Base-by-base conservation (phyloP, 176 grass and related monocot species). In the Phoenix roebelenii region DNA sequence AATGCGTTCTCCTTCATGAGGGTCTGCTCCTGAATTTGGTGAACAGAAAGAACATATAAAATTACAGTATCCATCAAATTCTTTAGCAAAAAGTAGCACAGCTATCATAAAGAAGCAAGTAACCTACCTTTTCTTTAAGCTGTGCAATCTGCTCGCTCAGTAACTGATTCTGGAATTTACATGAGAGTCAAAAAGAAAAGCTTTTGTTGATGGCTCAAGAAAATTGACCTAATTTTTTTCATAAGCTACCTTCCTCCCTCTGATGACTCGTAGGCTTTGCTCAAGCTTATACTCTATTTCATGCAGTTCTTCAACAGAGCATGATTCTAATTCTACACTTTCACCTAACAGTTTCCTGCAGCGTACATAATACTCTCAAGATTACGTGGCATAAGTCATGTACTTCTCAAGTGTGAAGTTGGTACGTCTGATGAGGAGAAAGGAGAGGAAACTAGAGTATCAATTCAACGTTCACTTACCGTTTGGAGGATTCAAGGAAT, bases 101-200 rank as follows among this genome's bases (percentile, higher is more conserved):
- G 20, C 17, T 14, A 57, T 39, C 16, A 35, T 35, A 55, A 39
- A 69, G 48, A 55, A 68, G 29, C 2, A 22, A 5, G 29, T 57
- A 77, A 22, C 4, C 50, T 71, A 78, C 66, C 67, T 78, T 64
- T 67, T 65, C 67, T 50, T 55, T 63, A 23, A 77, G 65, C 60
- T 51, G 58, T 55, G 44, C 18, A 25, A 77, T 77, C 51, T 77
- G 57, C 51, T 69, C 74, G 1, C 54, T 28, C 26, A 77, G 29
- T 48, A 71, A 57, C 16, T 52, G 66, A 44, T 59, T 22, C 75
- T 78, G 48, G 26, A 75, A 44, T 20, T 23, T 4, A 19, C 26
- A 16, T 52, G 0, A 22, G 24, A 7, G 23, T 66, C 15, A 5
- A 48, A 44, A 15, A 18, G 63, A 64, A 15, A 52, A 19, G 49